Evolutionary conservation across 148 eudicot genomes (phyloP), one percentile per base, ranked within the genome.

Genomic region (Tetragonia tetragonoides): DNA sequence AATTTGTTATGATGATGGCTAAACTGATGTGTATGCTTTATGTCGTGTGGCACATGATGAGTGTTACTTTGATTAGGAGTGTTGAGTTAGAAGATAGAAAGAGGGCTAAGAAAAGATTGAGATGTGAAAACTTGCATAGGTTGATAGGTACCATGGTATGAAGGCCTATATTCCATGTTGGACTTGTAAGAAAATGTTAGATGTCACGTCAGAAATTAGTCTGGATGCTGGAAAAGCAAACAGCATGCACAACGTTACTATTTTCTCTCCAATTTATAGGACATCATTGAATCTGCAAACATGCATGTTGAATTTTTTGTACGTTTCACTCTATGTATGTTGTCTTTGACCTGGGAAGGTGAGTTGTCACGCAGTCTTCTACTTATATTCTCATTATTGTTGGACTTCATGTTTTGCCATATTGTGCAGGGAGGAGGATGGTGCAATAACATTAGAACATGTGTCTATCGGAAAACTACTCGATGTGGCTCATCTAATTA

Each of bases 341-440:
- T 28, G 23, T 18, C 42, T 64, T 40, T 65, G 77, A 53, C 18
- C 21, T 42, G 59, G 57, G 17, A 21, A 24, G 68, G 59, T 65
- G 56, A 47, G 8, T 75, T 12, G 34, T 34, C 61, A 46, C 51
- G 41, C 41, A 46, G 60, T 63, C 41, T 24, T 18, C 18, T 17
- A 28, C 12, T 11, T 54, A 18, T 42, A 37, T 44, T 62, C 39
- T 42, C 15, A 54, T n/a, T n/a, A n/a, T 51, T 60, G 11, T 60
- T 40, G n/a, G 16, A 56, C 40, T 76, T 28, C 54, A 16, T 63
- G 61, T 34, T 62, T 62, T 80, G 64, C 59, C 17, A 51, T n/a
- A 46, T 74, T 82, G 41, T 87, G 79, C 87, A 95, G 99, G 99
- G 99, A 78, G 99, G 99, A 84, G 99, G 99, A 72, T 95, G 99